Evolutionary conservation across 441 rosid genomes (phyloP).

Genomic region (Mallotus repandus): DNA sequence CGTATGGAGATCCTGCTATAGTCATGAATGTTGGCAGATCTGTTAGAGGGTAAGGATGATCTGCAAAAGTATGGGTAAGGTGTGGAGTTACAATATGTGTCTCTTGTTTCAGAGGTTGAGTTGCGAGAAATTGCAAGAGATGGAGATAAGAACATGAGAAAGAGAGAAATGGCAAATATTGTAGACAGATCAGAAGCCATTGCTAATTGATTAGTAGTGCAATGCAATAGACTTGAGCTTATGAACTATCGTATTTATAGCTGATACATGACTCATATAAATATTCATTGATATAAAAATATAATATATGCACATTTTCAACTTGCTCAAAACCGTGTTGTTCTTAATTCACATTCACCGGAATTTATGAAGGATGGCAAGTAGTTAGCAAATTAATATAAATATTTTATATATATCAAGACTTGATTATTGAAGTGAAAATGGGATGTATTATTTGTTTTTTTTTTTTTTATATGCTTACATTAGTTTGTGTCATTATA

Average conservation of each 20-base stretch:
- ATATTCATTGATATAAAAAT: not conserved
- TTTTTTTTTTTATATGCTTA: too few relatives aligned
- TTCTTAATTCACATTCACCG: not conserved
- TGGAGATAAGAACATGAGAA: slow-evolving; percentile 22
- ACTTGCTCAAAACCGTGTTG: slow-evolving; percentile 8
- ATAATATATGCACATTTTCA: not conserved
- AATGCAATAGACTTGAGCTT: not conserved
- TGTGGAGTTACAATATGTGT: slow-evolving; percentile 38
- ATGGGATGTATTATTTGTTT: too few relatives aligned
- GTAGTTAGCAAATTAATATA: not conserved
- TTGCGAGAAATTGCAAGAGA: not conserved
- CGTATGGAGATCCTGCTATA: slow-evolving; percentile 32
- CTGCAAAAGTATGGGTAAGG: slow-evolving; percentile 41
- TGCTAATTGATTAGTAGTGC: not conserved
- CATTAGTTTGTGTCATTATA: too few relatives aligned
- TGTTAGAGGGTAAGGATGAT: slow-evolving; percentile 26
- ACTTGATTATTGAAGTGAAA: too few relatives aligned
- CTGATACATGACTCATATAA: not conserved
- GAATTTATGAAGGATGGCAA: not conserved
- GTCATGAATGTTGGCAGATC: slow-evolving; percentile 26
- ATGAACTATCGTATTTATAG: not conserved
- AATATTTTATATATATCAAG: too few relatives aligned
- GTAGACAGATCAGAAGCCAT: slow-evolving; percentile 22
- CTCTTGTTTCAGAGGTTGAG: slow-evolving; percentile 18
- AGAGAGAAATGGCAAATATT: not conserved